Conservation (phyloP, 106 monocot genomes). For the Iris macrosiphon region DNA sequence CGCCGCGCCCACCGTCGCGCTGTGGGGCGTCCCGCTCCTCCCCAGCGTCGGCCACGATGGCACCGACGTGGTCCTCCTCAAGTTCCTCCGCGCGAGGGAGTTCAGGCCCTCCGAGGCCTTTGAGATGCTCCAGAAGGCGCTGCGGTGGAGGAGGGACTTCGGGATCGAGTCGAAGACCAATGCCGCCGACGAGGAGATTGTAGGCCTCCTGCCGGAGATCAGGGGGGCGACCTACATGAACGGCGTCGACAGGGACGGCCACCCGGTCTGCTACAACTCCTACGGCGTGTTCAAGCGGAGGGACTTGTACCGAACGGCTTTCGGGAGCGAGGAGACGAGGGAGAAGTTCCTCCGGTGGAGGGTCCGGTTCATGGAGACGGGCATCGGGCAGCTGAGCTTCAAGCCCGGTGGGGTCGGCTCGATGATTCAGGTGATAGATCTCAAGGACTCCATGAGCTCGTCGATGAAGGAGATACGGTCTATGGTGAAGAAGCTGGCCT, state of each 20-base stretch:
- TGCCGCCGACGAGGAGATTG: constrained; percentile 24
- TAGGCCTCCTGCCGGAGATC: constrained; percentile 34
- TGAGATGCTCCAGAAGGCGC: constrained; percentile 43
- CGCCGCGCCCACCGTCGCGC: neutral
- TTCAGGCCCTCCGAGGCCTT: constrained; percentile 37
- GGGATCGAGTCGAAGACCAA: constrained; percentile 29
- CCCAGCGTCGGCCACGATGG: constrained; percentile 22
- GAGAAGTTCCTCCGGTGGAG: constrained; percentile 66
- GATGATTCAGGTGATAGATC: constrained; percentile 41
- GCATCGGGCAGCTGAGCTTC: constrained; percentile 47
- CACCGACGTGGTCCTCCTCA: constrained; percentile 53
- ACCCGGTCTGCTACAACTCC: constrained; percentile 60
- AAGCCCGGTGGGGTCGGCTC: constrained; percentile 10
- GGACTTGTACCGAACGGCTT: constrained; percentile 28
- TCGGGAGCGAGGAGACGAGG: constrained; percentile 42
- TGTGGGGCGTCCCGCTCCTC: constrained; percentile 63
- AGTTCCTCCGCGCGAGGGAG: constrained; percentile 61
- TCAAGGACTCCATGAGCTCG: constrained; percentile 21
- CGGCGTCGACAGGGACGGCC: constrained; percentile 49
- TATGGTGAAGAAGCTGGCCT: constrained; percentile 16
- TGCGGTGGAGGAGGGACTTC: constrained; percentile 49
- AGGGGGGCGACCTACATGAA: constrained; percentile 60
- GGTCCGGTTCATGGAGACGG: constrained; percentile 68
- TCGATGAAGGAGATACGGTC: constrained; percentile 31
- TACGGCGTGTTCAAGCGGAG: constrained; percentile 41